Evolutionary conservation across 331 rosid genomes (phyloP).

Genomic region (Dryas integrifolia): DNA sequence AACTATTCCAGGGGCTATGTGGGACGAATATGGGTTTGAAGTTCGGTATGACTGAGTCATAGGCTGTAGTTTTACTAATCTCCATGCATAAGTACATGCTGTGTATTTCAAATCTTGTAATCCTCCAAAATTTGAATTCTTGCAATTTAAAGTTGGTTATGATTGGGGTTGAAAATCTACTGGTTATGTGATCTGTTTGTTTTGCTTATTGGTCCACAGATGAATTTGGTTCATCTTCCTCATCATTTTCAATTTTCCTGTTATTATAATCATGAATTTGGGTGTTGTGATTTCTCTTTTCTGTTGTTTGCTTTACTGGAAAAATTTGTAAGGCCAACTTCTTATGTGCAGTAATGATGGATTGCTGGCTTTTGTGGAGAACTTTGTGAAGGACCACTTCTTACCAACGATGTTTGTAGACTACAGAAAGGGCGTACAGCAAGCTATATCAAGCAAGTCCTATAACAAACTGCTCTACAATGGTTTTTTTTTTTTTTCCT

Average conservation of each 20-base stretch:
- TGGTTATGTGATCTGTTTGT: not conserved
- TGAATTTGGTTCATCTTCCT: conserved; percentile 10
- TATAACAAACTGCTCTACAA: conserved; percentile 20
- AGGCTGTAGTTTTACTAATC: not conserved
- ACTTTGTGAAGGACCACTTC: conserved; percentile 95
- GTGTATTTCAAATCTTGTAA: not conserved
- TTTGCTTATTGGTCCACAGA: not conserved
- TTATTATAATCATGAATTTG: not conserved
- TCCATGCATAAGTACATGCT: not conserved
- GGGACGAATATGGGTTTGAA: not conserved
- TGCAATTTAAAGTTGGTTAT: conserved; percentile 2
- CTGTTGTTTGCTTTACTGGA: not conserved
- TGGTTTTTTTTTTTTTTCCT: conserved; percentile 16
- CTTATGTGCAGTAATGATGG: conserved; percentile 88
- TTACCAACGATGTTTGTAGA: conserved; percentile 97
- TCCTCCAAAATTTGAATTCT: conserved; percentile 4
- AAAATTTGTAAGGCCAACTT: conserved; percentile 22
- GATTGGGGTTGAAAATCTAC: not conserved
- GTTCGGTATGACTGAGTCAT: not conserved
- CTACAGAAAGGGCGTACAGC: conserved; percentile 96
- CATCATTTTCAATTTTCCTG: not conserved
- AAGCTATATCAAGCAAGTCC: conserved; percentile 99
- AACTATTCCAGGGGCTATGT: not conserved
- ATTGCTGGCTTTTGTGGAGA: conserved; percentile 90
- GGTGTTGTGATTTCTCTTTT: not conserved